Evolutionary conservation across 805 yeast species (phyloP), one percentile per base, ranked within the genome.

Genomic region (Debaryomyces castellii): DNA sequence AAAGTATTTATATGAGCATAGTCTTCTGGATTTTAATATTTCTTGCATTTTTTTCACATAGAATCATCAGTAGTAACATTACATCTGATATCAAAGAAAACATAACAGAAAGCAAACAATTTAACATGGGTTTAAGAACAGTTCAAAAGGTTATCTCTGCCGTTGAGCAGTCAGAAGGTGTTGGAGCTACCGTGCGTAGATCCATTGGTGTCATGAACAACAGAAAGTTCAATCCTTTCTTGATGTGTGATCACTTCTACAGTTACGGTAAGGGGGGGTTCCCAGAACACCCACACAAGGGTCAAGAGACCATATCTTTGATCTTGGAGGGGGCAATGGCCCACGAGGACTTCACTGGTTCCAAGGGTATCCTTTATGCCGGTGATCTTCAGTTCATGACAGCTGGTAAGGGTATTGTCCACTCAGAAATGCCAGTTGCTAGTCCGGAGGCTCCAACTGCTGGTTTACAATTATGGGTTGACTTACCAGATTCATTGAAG

Each of bases 301-400:
- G 73, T 39, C 71, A 67, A 47, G 72, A 66, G 53, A 69, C 73
- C 28, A 62, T 69, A 36, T 64, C 73, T 12, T 59, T 58, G 33
- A 52, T 67, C 40, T 46, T 61, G 25, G 50, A 61, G 40, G 73
- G 74, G 38, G 71, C 69, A 0, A 56, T 69, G 48, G 73, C 73
- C 12, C 74, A 69, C 47, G 73, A 63, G 50, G 97, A 90, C 62
- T 88, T 89, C 66, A 87, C 95, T 2, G 96, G 96, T 1, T 70
- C 85, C n/a, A 75, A 78, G 43, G 96, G 96, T 45, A 73, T 87
- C 7, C 67, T 90, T 43, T 74, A 78, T 50, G 81, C 89, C 6
- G 96, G 96, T 46, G 97, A 89, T 62, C 71, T 90, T 53, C 97
- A 89, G 64, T 89, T 89, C 64, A 89, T 89, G 96, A 89, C 96